A percentile compares a stretch with the other conserved stretches of the same genome.
Conservation (phyloP, 2,329 filamentous ascomycete species). For the Hypocrella siamensis region DNA sequence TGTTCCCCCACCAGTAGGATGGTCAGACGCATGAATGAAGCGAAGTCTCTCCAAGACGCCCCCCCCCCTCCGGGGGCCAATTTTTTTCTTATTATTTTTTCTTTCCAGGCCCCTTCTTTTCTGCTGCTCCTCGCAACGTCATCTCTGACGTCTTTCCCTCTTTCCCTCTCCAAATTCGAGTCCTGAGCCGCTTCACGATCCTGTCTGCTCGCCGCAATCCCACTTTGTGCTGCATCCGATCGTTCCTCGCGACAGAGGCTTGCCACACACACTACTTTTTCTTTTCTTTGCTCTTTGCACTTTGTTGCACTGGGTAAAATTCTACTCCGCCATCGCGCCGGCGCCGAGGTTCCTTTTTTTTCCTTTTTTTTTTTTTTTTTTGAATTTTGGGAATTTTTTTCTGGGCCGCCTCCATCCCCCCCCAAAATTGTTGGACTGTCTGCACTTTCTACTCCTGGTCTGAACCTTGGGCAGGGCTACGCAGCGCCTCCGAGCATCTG, state of each 20-base stretch:
- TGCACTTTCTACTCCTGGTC: conserved; percentile 2
- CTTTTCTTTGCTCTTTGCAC: background rate
- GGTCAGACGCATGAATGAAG: no score
- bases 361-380: background rate
- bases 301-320: background rate
- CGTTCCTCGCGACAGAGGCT: background rate
- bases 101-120: conserved; percentile 21
- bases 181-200: conserved; percentile 18
- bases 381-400: no score
- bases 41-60: background rate
- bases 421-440: no score
- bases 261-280: conserved; percentile 1
- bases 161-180: conserved; percentile 20
- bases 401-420: no score
- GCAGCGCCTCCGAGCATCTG: background rate
- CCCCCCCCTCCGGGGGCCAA: background rate
- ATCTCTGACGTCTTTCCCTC: conserved; percentile 32
- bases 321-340: conserved; percentile 1
- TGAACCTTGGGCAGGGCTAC: conserved; percentile 5
- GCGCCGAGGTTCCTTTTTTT: conserved; percentile 4
- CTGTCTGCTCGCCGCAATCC: conserved; percentile 15
- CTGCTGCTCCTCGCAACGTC: conserved; percentile 22
- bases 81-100: conserved; percentile 12
- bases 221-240: conserved; percentile 4
- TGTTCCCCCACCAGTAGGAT: no score